These are phyloP conservation scores for Hibiscus trionum DNA, from an alignment of 345 rosid species.

Conservation along the genomic window DNA sequence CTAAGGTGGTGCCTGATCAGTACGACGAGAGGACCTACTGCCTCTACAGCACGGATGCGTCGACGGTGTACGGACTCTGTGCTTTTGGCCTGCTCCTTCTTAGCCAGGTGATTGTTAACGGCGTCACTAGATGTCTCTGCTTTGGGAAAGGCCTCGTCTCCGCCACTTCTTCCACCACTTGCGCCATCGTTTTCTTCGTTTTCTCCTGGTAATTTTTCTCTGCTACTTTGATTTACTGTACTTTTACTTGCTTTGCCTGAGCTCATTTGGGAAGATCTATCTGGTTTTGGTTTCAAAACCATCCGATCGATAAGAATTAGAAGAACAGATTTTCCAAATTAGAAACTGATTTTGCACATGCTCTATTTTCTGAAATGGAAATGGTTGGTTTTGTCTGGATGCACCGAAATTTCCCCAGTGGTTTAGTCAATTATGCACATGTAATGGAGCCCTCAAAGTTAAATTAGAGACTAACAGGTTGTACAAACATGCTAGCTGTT, in stretches of 20 bases:
- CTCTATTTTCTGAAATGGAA: neutral
- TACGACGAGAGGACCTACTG: slow-evolving; percentile 80
- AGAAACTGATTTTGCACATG: neutral
- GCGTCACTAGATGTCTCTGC: slow-evolving; percentile 83
- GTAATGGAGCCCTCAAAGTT: neutral
- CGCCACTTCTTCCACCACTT: slow-evolving; percentile 49
- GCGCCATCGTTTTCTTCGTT: slow-evolving; percentile 72
- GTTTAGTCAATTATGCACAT: neutral
- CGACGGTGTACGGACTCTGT: slow-evolving; percentile 74
- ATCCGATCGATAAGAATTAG: neutral
- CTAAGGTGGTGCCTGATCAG: slow-evolving; percentile 50
- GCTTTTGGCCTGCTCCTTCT: slow-evolving; percentile 70
- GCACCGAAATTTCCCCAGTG: neutral
- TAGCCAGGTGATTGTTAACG: slow-evolving; percentile 64
- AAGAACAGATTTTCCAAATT: neutral
- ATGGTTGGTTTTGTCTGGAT: neutral
- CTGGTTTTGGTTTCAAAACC: neutral
- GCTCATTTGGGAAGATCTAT: neutral
- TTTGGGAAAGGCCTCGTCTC: slow-evolving; percentile 67
- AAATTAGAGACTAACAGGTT: neutral
- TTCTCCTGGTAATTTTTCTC: slow-evolving; percentile 57
- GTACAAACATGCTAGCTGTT: neutral
- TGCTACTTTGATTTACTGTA: neutral
- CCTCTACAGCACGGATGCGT: slow-evolving; percentile 58
- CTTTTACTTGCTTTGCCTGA: neutral